Evolutionary conservation across 345 rosid genomes (phyloP).

Genomic region (Gossypium mustelinum): DNA sequence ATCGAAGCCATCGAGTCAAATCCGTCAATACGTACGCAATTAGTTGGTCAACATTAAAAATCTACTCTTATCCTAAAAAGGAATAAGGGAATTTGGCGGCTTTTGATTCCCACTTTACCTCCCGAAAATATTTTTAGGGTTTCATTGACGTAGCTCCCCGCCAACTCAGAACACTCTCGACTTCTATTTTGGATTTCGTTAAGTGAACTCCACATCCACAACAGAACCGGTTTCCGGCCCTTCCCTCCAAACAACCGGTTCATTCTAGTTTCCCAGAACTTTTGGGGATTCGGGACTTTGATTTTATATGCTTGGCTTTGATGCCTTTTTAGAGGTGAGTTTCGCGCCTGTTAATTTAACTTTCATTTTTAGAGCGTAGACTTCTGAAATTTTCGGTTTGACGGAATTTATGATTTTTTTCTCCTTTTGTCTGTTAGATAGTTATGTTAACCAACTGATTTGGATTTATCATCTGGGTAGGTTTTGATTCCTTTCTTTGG

Average conservation of each 20-base stretch:
- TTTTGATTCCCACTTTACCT: too few species aligned
- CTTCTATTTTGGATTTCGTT: too few species aligned
- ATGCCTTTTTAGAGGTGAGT: background rate
- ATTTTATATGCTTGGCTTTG: background rate
- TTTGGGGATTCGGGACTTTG: too few species aligned
- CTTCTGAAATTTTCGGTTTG: background rate
- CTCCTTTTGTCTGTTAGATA: background rate
- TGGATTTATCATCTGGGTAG: background rate
- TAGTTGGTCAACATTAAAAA: background rate
- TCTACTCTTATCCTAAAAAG: too few species aligned
- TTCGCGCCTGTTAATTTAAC: background rate
- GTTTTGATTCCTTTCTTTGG: conserved; percentile 3
- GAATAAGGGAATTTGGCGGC: too few species aligned
- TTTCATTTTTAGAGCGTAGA: background rate
- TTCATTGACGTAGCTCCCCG: too few species aligned
- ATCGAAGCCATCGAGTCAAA: background rate
- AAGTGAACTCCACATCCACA: too few species aligned
- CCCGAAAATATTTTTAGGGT: too few species aligned
- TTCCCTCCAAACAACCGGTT: too few species aligned
- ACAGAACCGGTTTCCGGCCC: too few species aligned
- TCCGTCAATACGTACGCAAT: background rate
- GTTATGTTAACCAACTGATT: background rate
- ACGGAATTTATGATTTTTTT: background rate
- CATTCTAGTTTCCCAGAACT: too few species aligned
- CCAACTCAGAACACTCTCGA: too few species aligned